Conservation (phyloP, 2,329 filamentous ascomycete genomes). For the Fusarium continuum region DNA sequence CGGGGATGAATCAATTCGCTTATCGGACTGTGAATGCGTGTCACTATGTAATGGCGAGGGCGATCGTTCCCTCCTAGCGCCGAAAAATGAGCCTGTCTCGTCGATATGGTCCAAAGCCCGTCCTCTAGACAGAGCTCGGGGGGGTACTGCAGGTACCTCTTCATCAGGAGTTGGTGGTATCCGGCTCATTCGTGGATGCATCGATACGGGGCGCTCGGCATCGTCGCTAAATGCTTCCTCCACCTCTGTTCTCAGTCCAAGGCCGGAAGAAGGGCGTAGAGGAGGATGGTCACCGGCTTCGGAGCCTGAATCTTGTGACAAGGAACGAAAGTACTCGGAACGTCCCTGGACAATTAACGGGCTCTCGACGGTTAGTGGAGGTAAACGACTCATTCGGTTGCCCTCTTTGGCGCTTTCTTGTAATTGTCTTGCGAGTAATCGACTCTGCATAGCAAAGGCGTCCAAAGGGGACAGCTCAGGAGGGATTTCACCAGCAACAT, state of each 20-base stretch:
- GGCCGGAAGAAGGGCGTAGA: constrained; percentile 39
- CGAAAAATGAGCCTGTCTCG: constrained; percentile 57
- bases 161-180: constrained; percentile 62
- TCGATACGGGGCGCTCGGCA: constrained; percentile 71
- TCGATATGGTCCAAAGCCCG: constrained; percentile 52
- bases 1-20: constrained; percentile 44
- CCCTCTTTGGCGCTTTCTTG: constrained; percentile 80
- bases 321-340: constrained; percentile 82
- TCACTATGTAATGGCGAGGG: constrained; percentile 61
- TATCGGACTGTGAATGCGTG: constrained; percentile 44
- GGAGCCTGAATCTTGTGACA: constrained; percentile 69
- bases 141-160: constrained; percentile 56
- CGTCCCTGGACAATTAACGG: constrained; percentile 79
- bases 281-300: constrained; percentile 51
- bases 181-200: constrained; percentile 78
- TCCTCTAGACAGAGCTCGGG: constrained; percentile 53
- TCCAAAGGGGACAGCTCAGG: constrained; percentile 94
- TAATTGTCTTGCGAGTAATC: constrained; percentile 85
- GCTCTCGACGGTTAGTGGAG: constrained; percentile 82
- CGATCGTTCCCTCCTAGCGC: constrained; percentile 66
- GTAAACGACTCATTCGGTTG: constrained; percentile 83
- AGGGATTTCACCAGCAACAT: constrained; percentile 82
- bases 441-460: constrained; percentile 91
- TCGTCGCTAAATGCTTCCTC: constrained; percentile 62
- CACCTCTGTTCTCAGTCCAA: constrained; percentile 64